Base-by-base conservation (phyloP, 2,329 filamentous ascomycete species). In the Decorospora gaudefroyi region DNA sequence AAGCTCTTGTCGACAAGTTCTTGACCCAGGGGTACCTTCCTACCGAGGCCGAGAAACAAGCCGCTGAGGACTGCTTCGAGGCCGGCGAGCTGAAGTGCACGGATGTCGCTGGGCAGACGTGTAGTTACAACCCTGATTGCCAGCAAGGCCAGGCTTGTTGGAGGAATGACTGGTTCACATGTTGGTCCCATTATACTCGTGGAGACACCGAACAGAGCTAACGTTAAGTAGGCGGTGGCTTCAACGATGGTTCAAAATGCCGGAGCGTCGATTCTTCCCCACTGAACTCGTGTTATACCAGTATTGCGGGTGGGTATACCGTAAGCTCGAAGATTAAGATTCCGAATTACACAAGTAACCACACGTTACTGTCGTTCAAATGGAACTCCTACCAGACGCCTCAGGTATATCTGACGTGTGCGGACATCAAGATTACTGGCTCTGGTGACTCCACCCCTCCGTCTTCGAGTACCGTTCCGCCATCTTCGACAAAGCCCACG, bases 101-200 rank as follows among this genome's bases (percentile, higher is more conserved):
- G 4, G 62, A 64, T 40, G 65, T 68, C 7, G 39, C 32, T 22
- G 65, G 65, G 1, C 64, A 68, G 39, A 55, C 52, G 0, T 68
- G 65, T 30, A 59, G 54, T 0, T 68, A 53, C 38, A 67, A 53
- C 34, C 32, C 64, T 4, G 65, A 68, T 38, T 68, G 65, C 17
- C 53, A 58, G 17, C 31, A 49, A 9, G 65, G 62, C 3, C 59
- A 67, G 25, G 36, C 55, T 10, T 67, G 65, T 52, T 68, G 57
- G 55, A 57, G 64, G 18, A 68, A 68, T 11, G 65, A 67, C 40
- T 68, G 65, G 65, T 68, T 68, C 32, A 65, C 65, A 2, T 68
- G 65, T 51, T 30, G 28, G 48, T 30, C 10, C 11, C 6, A 4
- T 6, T 2, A 3, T 10, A 2, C 12, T 7, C 0, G 10, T 10